Conservation (phyloP, 176 grass and related monocot species). For the Sorghum bicolor region Sorghum_bicolor_NCBIv3 NC_012873.2:3789001-3789500, state of each 20-base stretch:
- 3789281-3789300: constrained; percentile 24
- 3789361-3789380: not conserved
- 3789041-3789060: constrained; percentile 42
- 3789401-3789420: not conserved
- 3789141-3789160: constrained; percentile 23
- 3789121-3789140: constrained; percentile 21
- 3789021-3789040: constrained; percentile 99
- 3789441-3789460: not conserved
- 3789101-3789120: constrained; percentile 21
- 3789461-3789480: constrained; percentile 93
- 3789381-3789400: not conserved
- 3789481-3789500: constrained; percentile 92
- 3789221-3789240: constrained; percentile 97
- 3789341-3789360: not conserved
- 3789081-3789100: constrained; percentile 18
- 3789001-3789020: constrained; percentile 94
- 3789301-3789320: not conserved
- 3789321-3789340: not conserved
- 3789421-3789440: not conserved
- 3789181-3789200: constrained; percentile 97
- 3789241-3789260: constrained; percentile 79
- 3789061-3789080: constrained; percentile 7
- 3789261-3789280: constrained; percentile 17
- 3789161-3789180: constrained; percentile 61
- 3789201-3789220: constrained; percentile 92